Evolutionary conservation across 129 eudicot genomes (phyloP).

Genomic region (Glebionis coronaria): DNA sequence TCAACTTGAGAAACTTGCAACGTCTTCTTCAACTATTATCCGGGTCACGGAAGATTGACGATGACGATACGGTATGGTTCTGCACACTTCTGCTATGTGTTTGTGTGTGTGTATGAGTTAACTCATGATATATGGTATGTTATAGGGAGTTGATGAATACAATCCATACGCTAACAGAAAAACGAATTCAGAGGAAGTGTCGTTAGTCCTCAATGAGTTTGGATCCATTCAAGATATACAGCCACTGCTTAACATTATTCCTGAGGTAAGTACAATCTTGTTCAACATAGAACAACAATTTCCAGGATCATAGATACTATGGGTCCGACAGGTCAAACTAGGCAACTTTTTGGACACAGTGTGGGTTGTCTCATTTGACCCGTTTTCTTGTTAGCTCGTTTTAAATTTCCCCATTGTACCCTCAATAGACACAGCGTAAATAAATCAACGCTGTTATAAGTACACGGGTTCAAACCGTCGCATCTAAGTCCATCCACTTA

Average conservation of each 20-base stretch:
- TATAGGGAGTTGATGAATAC: slow-evolving; percentile 44
- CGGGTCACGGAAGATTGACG: slow-evolving; percentile 45
- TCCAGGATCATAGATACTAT: background rate
- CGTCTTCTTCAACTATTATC: slow-evolving; percentile 65
- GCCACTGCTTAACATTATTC: slow-evolving; percentile 56
- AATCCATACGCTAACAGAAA: slow-evolving; percentile 33
- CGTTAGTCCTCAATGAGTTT: slow-evolving; percentile 37
- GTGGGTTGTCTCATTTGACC: background rate
- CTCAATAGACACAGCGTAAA: background rate
- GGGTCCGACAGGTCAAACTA: background rate
- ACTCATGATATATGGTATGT: slow-evolving; percentile 16
- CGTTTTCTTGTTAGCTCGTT: background rate
- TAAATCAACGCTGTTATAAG: background rate
- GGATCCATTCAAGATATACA: slow-evolving; percentile 53
- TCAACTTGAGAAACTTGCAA: slow-evolving; percentile 70
- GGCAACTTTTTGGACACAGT: background rate
- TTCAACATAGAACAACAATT: background rate
- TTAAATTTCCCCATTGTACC: background rate
- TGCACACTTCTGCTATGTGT: slow-evolving; percentile 19
- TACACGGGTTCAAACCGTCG: background rate
- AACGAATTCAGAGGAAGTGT: slow-evolving; percentile 33
- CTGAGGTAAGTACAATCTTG: slow-evolving; percentile 54
- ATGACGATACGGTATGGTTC: slow-evolving; percentile 50
- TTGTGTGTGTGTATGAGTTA: background rate
- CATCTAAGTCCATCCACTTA: background rate